phyloP scores from a whole-genome alignment of 257 asterid genomes.

The Primulina huaijiensis region DNA sequence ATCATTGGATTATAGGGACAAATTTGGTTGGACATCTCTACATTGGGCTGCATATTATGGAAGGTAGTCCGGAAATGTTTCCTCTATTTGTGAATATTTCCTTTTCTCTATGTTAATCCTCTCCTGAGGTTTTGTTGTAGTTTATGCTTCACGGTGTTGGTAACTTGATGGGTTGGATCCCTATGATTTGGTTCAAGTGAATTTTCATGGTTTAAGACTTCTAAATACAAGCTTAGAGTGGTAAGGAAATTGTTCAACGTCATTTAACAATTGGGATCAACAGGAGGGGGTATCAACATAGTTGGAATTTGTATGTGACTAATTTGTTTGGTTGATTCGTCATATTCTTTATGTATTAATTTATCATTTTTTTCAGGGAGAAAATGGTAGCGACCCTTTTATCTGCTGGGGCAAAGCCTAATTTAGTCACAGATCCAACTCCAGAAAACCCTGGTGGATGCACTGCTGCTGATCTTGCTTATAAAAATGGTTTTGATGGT shows the following conservation, averaged over 20 bases:
- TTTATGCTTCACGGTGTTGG: constrained; percentile 2
- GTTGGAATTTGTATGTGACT: background rate
- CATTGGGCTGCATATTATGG: constrained; percentile 98
- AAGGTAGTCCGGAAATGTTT: constrained; percentile 44
- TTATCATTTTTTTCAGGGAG: constrained; percentile 50
- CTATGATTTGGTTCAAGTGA: background rate
- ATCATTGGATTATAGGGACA: constrained; percentile 90
- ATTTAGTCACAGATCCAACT: constrained; percentile 88
- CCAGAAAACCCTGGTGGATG: constrained; percentile 70
- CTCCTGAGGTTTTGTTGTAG: background rate
- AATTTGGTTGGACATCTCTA: constrained; percentile 93
- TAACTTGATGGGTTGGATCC: background rate
- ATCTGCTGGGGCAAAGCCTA: constrained; percentile 89
- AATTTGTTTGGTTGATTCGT: constrained; percentile 17
- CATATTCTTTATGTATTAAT: background rate
- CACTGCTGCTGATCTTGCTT: constrained; percentile 95
- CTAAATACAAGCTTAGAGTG: background rate
- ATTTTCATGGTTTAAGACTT: background rate
- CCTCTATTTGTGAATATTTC: background rate
- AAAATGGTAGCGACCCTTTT: constrained; percentile 89
- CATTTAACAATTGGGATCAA: background rate
- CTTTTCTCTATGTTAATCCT: background rate
- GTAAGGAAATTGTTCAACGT: background rate
- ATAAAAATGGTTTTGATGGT: constrained; percentile 68
- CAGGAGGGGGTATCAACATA: background rate